Conservation (phyloP, 2,329 filamentous ascomycete species). For the Sporothrix pseudoabietina region DNA sequence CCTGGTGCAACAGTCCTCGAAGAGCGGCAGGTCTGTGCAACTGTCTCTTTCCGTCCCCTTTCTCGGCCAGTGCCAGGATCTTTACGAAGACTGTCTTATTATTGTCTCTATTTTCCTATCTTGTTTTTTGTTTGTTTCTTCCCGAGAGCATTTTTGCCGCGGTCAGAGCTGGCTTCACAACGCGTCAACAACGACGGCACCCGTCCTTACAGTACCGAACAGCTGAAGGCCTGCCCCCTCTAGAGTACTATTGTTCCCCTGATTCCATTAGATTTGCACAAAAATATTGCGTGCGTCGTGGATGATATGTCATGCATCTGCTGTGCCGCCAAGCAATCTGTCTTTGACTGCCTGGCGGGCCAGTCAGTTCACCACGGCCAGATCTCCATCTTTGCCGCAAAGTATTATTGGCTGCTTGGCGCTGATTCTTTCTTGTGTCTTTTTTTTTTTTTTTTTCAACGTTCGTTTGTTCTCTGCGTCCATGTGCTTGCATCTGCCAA, state of each 20-base stretch:
- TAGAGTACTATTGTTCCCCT: background rate
- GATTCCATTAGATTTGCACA: background rate
- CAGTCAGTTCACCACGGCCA: background rate
- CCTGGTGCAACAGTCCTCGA: conserved; percentile 3
- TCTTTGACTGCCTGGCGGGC: background rate
- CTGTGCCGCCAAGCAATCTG: background rate
- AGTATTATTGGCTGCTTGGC: too few relatives aligned
- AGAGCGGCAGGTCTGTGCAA: conserved; percentile 18
- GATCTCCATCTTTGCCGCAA: background rate
- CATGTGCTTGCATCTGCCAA: background rate
- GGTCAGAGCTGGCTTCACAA: background rate
- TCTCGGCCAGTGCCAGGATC: background rate
- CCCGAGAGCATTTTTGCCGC: background rate
- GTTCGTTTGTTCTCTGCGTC: background rate
- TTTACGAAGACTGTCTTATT: background rate
- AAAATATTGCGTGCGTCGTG: background rate
- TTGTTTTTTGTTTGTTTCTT: background rate
- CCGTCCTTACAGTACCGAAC: background rate
- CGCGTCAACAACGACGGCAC: background rate
- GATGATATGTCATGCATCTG: background rate
- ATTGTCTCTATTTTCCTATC: background rate
- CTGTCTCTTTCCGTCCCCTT: background rate
- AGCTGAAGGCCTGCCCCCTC: too few relatives aligned
- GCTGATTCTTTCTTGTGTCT: background rate
- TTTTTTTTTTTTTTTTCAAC: background rate